Percentiles rank a stretch among this genome's conserved stretches.
Evolutionary conservation across 2,329 filamentous ascomycete genomes (phyloP).

Genomic region (Sporothrix humicola): DNA sequence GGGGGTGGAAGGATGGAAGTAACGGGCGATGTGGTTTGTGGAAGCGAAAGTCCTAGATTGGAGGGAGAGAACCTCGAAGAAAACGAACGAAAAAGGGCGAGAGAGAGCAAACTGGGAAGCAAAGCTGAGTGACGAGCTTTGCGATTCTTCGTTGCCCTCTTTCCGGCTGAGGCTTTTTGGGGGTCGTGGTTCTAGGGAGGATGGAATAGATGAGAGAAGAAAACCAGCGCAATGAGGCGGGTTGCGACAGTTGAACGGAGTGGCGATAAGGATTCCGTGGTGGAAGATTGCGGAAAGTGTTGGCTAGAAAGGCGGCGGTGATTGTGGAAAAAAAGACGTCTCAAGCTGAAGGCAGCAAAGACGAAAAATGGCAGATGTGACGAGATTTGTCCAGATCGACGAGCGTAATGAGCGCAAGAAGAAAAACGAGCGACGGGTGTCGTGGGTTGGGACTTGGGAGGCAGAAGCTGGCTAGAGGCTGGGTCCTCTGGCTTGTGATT

Average conservation of each 20-base stretch:
- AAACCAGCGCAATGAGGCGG: slow-evolving; percentile 53
- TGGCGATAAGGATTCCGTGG: slow-evolving; percentile 58
- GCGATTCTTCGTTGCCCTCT: slow-evolving; percentile 26
- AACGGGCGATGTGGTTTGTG: background rate
- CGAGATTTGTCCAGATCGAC: background rate
- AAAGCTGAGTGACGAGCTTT: slow-evolving; percentile 5
- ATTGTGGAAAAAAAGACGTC: slow-evolving; percentile 5
- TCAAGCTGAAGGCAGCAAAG: slow-evolving; percentile 16
- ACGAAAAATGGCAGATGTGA: background rate
- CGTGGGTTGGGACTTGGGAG: slow-evolving; percentile 13
- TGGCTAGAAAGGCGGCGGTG: slow-evolving; percentile 12
- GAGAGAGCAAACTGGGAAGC: slow-evolving; percentile 31
- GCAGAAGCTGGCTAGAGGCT: background rate
- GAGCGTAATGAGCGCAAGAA: slow-evolving; percentile 8
- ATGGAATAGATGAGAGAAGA: slow-evolving; percentile 56
- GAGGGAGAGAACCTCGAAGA: slow-evolving; percentile 1
- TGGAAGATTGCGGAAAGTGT: slow-evolving; percentile 46
- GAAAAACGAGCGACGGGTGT: slow-evolving; percentile 11
- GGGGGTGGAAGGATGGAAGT: slow-evolving; percentile 1
- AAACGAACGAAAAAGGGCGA: slow-evolving; percentile 26
- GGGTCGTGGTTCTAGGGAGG: slow-evolving; percentile 54
- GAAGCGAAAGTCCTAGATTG: background rate
- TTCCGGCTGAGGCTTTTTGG: slow-evolving; percentile 28
- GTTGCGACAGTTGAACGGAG: slow-evolving; percentile 52
- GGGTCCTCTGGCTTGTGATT: slow-evolving; percentile 25